A percentile compares a stretch with the other conserved stretches of the same genome.
Evolutionary conservation across 148 eudicot species (phyloP).

Genomic region (Mesembryanthemum crystallinum): DNA sequence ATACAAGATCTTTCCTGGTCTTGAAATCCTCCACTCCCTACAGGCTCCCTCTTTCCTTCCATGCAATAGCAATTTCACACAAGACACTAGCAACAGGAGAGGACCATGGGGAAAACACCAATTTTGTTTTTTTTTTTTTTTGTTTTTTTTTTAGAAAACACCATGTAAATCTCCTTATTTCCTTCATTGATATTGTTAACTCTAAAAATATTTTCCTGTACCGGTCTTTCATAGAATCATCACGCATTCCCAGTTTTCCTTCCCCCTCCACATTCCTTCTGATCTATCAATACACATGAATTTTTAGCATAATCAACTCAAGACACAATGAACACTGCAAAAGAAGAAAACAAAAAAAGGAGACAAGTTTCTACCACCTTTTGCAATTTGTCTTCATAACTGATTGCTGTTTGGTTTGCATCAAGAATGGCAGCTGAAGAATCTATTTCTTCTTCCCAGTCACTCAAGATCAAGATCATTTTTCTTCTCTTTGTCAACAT

Average conservation of each 20-base stretch:
- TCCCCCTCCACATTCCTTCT: not conserved
- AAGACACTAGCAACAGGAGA: not conserved
- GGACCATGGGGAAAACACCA: too few relatives aligned
- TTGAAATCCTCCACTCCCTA: not conserved
- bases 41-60: too few relatives aligned
- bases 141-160: too few relatives aligned
- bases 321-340: not conserved
- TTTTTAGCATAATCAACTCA: not conserved
- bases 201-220: too few relatives aligned
- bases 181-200: too few relatives aligned
- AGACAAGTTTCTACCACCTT: conserved; percentile 38
- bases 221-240: not conserved
- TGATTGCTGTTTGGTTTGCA: conserved; percentile 24
- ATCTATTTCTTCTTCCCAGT: conserved; percentile 63
- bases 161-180: too few relatives aligned
- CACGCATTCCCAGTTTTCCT: not conserved
- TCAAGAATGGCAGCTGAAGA: conserved; percentile 25
- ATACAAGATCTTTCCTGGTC: not conserved
- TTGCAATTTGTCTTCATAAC: conserved; percentile 50
- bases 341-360: not conserved
- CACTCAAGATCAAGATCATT: conserved; percentile 78
- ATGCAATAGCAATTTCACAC: not conserved
- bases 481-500: conserved; percentile 46
- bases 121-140: too few relatives aligned
- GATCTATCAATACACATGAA: not conserved